Evolutionary conservation across 2,329 filamentous ascomycete species (phyloP), one percentile per base, ranked within the genome.

Genomic region (Fusarium tupiense): DNA sequence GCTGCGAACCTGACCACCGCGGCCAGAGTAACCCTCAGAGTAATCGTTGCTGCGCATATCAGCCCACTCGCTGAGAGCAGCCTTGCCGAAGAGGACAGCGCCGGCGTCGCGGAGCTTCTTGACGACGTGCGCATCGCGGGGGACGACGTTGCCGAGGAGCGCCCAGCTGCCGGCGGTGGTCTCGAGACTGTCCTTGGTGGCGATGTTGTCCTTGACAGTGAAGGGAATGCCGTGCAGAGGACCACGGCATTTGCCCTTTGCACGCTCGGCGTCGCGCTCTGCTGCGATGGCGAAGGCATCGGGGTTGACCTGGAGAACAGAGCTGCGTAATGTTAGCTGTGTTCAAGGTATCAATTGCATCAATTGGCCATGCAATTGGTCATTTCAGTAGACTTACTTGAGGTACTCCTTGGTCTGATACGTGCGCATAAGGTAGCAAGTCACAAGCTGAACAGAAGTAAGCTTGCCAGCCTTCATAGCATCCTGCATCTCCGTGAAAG

Each of bases 131-230:
- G 92, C 90, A 79, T 95, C 92, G n/a, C 89, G 87, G 6, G 92
- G 91, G 0, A 93, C 90, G 0, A 91, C 83, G 52, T 86, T 90
- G 3, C 92, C 92, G 3, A 92, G 80, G 0, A 95, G 85, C 24
- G 90, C 90, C 87, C 86, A 91, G 76, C 87, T 90, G 2, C 93
- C 93, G 2, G 92, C 92, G 0, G 93, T 94, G 0, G 92, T 95
- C 78, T 94, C 88, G 87, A 95, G 92, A 78, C 92, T 92, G 79
- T 95, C 92, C 81, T 95, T 95, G 71, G 94, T 88, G 12, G 91
- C 84, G 79, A 93, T 92, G 66, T 79, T 79, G 67, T 78, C 92
- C 81, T 95, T 95, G 72, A 94, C 88, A 6, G 92, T 85, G 79
- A 93, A 93, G 0, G 93, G 93, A 49, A 95, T 93, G 7, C 93